Percentiles rank a stretch among this genome's conserved stretches.
phyloP scores from a whole-genome alignment of 2,329 filamentous ascomycete genomes.

The Phyllosticta citribraziliensis region DNA sequence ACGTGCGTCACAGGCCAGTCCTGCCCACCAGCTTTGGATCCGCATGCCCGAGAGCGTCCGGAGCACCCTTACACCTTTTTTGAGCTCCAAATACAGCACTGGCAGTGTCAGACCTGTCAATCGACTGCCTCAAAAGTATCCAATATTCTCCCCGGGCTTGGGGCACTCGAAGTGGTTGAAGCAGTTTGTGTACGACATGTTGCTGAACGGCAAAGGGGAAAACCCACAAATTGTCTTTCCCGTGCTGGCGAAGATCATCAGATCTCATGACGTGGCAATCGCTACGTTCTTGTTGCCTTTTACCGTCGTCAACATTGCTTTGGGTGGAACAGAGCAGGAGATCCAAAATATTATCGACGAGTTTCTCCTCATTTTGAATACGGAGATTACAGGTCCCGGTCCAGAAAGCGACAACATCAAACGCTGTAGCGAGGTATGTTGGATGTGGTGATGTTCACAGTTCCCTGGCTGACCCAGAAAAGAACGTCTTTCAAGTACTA shows the following conservation, averaged over 20 bases:
- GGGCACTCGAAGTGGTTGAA: conserved; percentile 76
- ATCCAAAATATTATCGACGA: conserved; percentile 60
- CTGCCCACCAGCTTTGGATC: conserved; percentile 65
- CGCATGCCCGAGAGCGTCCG: conserved; percentile 66
- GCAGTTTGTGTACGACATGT: conserved; percentile 67
- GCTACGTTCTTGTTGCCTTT: conserved; percentile 85
- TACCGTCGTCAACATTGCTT: conserved; percentile 69
- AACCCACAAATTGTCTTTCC: conserved; percentile 72
- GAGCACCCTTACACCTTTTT: conserved; percentile 77
- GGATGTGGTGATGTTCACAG: background rate
- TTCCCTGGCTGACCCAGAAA: conserved; percentile 15
- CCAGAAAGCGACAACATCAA: conserved; percentile 67
- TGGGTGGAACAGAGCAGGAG: conserved; percentile 59
- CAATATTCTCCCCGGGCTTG: conserved; percentile 60
- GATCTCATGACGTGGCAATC: conserved; percentile 75
- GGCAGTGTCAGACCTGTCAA: conserved; percentile 10
- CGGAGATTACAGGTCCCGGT: conserved; percentile 44
- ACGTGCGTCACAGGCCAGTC: conserved; percentile 45
- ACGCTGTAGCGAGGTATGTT: conserved; percentile 71
- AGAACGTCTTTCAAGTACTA: conserved; percentile 81
- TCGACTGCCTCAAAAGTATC: conserved; percentile 48
- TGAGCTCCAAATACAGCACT: conserved; percentile 63
- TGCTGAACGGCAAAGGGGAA: conserved; percentile 64
- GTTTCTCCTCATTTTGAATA: conserved; percentile 61
- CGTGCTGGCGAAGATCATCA: conserved; percentile 70